Percentiles rank a stretch among this genome's conserved stretches.
Conservation (phyloP, 768 basidiomycete species). For the Lentinula sp. region DNA sequence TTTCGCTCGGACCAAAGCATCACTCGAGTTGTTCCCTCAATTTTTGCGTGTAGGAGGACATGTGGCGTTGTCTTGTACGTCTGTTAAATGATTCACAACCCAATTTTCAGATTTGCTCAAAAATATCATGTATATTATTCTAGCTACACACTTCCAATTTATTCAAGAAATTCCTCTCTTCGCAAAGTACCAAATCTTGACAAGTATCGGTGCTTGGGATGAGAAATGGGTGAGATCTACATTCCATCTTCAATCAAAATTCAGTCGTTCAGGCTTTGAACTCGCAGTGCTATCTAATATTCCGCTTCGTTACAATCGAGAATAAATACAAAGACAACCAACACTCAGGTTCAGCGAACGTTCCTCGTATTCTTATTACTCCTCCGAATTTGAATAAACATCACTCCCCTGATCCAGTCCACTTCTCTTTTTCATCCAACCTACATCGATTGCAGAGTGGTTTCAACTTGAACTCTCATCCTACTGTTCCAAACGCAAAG, state of each 20-base stretch:
- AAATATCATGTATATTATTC: background rate
- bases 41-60: conserved; percentile 34
- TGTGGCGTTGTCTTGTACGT: conserved; percentile 33
- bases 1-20: conserved; percentile 2
- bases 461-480: background rate
- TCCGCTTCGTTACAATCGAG: conserved; percentile 37
- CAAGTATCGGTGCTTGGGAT: conserved; percentile 41
- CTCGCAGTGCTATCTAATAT: conserved; percentile 35
- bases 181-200: conserved; percentile 35
- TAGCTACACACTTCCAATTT: conserved; percentile 46
- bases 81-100: background rate
- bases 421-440: background rate
- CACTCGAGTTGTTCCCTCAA: conserved; percentile 24
- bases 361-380: background rate
- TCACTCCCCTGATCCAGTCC: background rate
- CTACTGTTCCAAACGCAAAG: conserved; percentile 35
- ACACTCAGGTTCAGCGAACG: background rate
- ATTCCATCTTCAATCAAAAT: background rate
- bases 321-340: background rate
- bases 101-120: too few relatives aligned
- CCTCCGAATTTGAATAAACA: background rate
- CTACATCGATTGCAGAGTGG: too few relatives aligned
- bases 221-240: conserved; percentile 43
- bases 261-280: too few relatives aligned
- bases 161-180: conserved; percentile 43